Evolutionary conservation across 345 rosid genomes (phyloP).

Genomic region (Pelargonium nanum): DNA sequence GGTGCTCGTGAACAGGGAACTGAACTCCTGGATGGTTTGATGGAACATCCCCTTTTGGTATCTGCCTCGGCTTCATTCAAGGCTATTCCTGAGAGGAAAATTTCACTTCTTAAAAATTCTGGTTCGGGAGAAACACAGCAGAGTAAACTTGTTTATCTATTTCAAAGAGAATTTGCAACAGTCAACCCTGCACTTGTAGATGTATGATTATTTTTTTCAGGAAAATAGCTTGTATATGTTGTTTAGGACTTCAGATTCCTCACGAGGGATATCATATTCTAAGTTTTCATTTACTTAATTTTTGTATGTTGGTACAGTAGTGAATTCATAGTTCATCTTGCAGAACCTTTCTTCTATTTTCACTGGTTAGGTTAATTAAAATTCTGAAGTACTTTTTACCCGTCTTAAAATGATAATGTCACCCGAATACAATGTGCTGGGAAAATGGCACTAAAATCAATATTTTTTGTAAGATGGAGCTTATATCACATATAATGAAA

Average conservation of each 20-base stretch:
- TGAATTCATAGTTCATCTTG: neutral
- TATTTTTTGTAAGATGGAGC: too few relatives aligned
- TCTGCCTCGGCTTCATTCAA: slow-evolving; percentile 42
- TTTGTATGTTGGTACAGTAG: neutral
- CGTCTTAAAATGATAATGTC: too few relatives aligned
- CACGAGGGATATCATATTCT: neutral
- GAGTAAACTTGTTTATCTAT: slow-evolving; percentile 47
- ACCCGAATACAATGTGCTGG: too few relatives aligned
- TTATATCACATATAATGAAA: too few relatives aligned
- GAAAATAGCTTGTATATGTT: too few relatives aligned
- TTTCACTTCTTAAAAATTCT: slow-evolving; percentile 15
- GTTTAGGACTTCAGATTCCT: neutral
- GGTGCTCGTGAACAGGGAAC: slow-evolving; percentile 29
- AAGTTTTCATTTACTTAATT: neutral
- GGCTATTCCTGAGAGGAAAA: slow-evolving; percentile 33
- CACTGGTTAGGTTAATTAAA: too few relatives aligned
- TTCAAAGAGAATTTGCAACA: slow-evolving; percentile 74
- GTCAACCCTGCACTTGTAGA: slow-evolving; percentile 59
- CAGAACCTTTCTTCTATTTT: neutral
- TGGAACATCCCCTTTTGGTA: slow-evolving; percentile 47
- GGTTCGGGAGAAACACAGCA: slow-evolving; percentile 15
- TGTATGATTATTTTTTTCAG: slow-evolving; percentile 28
- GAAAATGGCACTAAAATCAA: too few relatives aligned
- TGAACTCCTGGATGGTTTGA: slow-evolving; percentile 30
- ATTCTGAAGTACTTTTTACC: too few relatives aligned